Evolutionary conservation across 345 rosid genomes (phyloP).

Genomic region (Mercurialis annua): DNA sequence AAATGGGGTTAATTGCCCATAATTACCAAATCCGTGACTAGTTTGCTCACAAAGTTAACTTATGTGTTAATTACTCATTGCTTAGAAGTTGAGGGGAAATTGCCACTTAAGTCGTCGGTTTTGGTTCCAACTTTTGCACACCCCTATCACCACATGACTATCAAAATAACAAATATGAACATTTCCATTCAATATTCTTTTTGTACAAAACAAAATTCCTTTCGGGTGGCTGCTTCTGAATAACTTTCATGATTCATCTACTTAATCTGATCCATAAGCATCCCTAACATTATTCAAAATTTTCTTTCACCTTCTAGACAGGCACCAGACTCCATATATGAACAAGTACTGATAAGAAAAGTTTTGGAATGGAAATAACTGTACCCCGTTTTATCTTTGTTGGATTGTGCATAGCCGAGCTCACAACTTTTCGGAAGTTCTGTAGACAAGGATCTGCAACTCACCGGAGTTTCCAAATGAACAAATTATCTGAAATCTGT

Average conservation of each 20-base stretch:
- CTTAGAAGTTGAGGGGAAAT: no score
- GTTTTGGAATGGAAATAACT: background rate
- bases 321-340: background rate
- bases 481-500: no score
- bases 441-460: background rate
- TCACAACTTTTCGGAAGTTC: background rate
- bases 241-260: background rate
- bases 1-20: no score
- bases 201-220: background rate
- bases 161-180: background rate
- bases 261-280: background rate
- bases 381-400: background rate
- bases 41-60: no score
- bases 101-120: no score
- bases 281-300: background rate
- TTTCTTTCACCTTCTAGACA: background rate
- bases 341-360: background rate
- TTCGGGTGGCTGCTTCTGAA: background rate
- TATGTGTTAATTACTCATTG: no score
- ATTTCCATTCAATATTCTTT: background rate
- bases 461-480: no score
- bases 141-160: background rate
- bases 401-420: background rate
- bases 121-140: no score
- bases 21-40: no score